Evolutionary conservation across 2,329 filamentous ascomycete species (phyloP), one percentile per base, ranked within the genome.

Genomic region (Mycosphaerella arachidis): DNA sequence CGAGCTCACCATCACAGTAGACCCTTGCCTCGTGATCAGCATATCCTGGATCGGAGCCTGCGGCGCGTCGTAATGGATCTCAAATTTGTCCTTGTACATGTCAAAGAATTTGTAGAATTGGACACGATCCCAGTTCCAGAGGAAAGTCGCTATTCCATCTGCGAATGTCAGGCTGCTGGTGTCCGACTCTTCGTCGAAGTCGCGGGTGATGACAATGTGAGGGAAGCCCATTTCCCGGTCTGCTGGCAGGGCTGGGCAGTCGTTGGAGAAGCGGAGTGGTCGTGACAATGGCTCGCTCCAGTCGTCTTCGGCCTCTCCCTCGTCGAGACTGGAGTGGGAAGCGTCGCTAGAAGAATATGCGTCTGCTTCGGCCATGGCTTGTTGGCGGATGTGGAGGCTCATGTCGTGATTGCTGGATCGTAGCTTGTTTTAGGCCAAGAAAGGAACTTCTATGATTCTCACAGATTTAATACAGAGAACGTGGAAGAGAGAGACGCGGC

Each of bases 21-120:
- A 6, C 20, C 46, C 46, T 6, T 27, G 27, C 46, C 50, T 53
- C 6, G 29, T 16, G 18, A 53, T 53, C 13, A 53, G 10, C 50
- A 53, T 53, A 24, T 53, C 50, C 33, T 16, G 3, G 12, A 33
- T 33, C 6, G 27, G 27, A 35, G 13, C 31, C 20, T 6, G n/a
- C 8, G 50, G 27, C 16, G 50, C 27, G 9, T 33, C 27, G 18
- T 53, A 53, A n/a, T 33, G 29, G 12, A 53, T 16, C 33, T 53
- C 50, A 7, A 53, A 53, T 6, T 37, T 4, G 3, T 37, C 18
- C 27, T 16, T 33, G 12, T 29, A n/a, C 50, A 24, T 33, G 50
- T 57, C 55, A 16, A 57, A 57, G 55, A 57, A 57, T 24, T 37
- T 27, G 48, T 52, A 40, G 3, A 57, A 57, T 6, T 57, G 55